Percentiles rank a stretch among this genome's conserved stretches.
Evolutionary conservation across 1,139 yeast genomes (phyloP).

Genomic region (Kodamaea suecica): DNA sequence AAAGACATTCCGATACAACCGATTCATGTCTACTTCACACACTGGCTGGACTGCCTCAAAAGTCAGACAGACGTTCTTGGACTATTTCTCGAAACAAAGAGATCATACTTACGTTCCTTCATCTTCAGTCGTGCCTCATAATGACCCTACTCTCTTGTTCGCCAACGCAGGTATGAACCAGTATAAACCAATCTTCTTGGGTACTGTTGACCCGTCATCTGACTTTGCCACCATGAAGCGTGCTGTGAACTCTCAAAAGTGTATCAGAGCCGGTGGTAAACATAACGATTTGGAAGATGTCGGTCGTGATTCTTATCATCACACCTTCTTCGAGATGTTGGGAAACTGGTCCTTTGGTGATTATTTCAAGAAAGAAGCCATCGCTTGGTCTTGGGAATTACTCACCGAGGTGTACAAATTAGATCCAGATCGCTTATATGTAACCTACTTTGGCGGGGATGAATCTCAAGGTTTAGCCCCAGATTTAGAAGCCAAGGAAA

Average conservation of each 20-base stretch:
- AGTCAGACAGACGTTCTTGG: conserved; percentile 85
- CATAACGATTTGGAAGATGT: conserved; percentile 98
- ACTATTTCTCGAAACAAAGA: conserved; percentile 62
- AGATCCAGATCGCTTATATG: conserved; percentile 76
- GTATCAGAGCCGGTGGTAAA: conserved; percentile 99
- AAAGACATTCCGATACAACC: conserved; percentile 17
- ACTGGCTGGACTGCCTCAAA: conserved; percentile 62
- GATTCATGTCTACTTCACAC: conserved; percentile 18
- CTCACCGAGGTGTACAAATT: conserved; percentile 81
- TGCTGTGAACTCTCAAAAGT: conserved; percentile 94
- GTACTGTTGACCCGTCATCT: conserved; percentile 93
- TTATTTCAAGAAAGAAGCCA: conserved; percentile 93
- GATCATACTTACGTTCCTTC: conserved; percentile 84
- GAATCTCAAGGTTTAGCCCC: conserved; percentile 79
- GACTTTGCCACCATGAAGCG: conserved; percentile 81
- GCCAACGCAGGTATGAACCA: conserved; percentile 99
- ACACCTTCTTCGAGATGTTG: conserved; percentile 97
- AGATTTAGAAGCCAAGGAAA: conserved; percentile 86
- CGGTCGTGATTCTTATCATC: conserved; percentile 96
- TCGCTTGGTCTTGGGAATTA: conserved; percentile 84
- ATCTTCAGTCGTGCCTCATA: conserved; percentile 94
- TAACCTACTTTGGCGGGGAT: conserved; percentile 95
- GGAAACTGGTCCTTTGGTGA: conserved; percentile 99
- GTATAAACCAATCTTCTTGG: conserved; percentile 93
- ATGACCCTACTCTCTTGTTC: conserved; percentile 91